A percentile compares a stretch with the other conserved stretches of the same genome.
These are phyloP conservation scores for Populus tomentosa DNA, from an alignment of 441 rosid genomes.

Conservation along the genomic window DNA sequence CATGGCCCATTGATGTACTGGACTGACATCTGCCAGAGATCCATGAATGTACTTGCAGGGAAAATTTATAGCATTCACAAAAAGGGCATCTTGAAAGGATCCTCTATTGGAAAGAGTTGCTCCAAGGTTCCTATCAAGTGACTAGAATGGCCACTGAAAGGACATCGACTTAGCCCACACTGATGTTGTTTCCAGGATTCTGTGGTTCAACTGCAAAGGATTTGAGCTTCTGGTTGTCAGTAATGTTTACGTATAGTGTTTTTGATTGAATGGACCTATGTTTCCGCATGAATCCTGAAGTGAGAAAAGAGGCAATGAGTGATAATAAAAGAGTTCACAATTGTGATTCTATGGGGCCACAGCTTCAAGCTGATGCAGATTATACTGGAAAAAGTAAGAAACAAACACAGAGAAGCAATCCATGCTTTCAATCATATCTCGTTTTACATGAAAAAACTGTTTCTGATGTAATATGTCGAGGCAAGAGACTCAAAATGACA, in stretches of 20 bases:
- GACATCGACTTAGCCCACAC: neutral
- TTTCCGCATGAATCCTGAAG: neutral
- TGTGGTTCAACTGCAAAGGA: neutral
- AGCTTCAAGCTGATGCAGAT: neutral
- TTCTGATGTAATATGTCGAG: slow-evolving; percentile 14
- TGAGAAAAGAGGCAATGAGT: neutral
- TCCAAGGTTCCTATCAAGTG: neutral
- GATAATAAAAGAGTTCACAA: neutral
- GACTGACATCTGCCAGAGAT: neutral
- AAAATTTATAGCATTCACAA: neutral
- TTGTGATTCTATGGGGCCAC: neutral
- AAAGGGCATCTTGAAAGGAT: neutral
- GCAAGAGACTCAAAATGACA: neutral
- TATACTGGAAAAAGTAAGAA: neutral
- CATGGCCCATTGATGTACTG: neutral
- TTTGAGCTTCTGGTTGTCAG: neutral
- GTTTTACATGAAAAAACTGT: slow-evolving; percentile 1
- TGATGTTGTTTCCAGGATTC: neutral
- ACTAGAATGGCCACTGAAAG: neutral
- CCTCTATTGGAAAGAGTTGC: neutral
- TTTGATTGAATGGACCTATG: neutral
- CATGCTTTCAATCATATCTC: slow-evolving; percentile 2
- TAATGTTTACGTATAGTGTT: neutral
- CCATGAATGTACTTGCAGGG: neutral
- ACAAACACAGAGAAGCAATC: neutral